Percentiles rank a stretch among this genome's conserved stretches.
phyloP scores from a whole-genome alignment of 768 basidiomycete species.

The Fomitopsis serialis region DNA sequence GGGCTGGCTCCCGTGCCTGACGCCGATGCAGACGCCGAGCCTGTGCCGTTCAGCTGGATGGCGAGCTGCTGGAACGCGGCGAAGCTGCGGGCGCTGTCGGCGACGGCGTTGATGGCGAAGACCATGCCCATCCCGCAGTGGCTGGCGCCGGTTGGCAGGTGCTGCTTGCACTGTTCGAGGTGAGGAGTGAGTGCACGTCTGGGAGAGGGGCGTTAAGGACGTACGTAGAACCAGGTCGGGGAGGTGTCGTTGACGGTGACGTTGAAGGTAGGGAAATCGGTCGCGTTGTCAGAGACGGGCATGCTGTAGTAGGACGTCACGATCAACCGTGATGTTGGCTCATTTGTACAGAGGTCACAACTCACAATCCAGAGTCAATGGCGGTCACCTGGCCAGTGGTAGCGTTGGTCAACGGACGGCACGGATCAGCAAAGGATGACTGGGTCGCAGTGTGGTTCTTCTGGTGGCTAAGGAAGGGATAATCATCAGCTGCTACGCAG shows the following conservation, averaged over 20 bases:
- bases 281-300: conserved; percentile 37
- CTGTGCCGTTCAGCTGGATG: conserved; percentile 46
- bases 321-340: not conserved
- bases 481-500: not conserved
- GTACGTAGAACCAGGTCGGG: conserved; percentile 53
- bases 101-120: conserved; percentile 52
- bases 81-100: conserved; percentile 44
- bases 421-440: conserved; percentile 56
- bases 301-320: conserved; percentile 17
- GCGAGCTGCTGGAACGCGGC: conserved; percentile 53
- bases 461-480: conserved; percentile 35
- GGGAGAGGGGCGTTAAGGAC: conserved; percentile 25
- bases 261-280: conserved; percentile 49
- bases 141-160: conserved; percentile 20
- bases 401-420: conserved; percentile 35
- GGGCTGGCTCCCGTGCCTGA: not conserved
- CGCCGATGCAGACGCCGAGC: conserved; percentile 24
- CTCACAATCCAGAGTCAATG: conserved; percentile 58
- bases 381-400: conserved; percentile 32
- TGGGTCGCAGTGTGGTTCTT: conserved; percentile 70
- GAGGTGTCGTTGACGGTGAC: conserved; percentile 52
- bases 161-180: conserved; percentile 41
- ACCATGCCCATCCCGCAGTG: conserved; percentile 35
- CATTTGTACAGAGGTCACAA: conserved; percentile 1
- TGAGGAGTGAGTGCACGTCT: conserved; percentile 14